Conservation (phyloP, 169 alveolate species). For the Toxoplasma gondii region DNA sequence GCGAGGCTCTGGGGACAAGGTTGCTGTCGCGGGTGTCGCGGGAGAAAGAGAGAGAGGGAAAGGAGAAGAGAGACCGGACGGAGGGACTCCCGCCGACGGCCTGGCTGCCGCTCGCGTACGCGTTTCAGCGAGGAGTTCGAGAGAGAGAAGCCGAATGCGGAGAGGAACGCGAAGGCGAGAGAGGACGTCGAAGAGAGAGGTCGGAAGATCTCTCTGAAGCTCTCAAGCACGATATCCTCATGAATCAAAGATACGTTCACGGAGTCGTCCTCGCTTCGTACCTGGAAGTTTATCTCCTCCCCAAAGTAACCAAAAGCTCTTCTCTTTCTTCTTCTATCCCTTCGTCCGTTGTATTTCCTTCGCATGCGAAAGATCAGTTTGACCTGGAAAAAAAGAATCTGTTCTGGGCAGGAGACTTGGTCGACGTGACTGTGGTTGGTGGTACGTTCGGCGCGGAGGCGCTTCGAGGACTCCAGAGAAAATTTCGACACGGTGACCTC, state of each 20-base stretch:
- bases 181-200: not conserved
- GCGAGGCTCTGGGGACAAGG: not conserved
- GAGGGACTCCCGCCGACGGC: not conserved
- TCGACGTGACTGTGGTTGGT: not conserved
- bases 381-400: not conserved
- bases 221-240: not conserved
- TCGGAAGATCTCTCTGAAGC: not conserved
- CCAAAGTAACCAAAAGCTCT: not conserved
- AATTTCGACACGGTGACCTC: not conserved
- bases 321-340: not conserved
- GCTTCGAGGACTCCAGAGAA: not conserved
- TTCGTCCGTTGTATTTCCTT: not conserved
- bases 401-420: not conserved
- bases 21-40: not conserved
- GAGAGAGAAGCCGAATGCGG: not conserved
- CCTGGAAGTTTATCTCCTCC: not conserved
- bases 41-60: not conserved
- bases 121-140: not conserved
- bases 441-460: not conserved
- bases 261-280: constrained; percentile 19
- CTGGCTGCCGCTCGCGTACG: constrained; percentile 16
- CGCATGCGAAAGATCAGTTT: not conserved
- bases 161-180: not conserved
- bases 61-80: not conserved
- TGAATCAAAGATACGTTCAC: not conserved